Evolutionary conservation across 2,329 filamentous ascomycete species (phyloP).

Genomic region (Colletotrichum sp.): DNA sequence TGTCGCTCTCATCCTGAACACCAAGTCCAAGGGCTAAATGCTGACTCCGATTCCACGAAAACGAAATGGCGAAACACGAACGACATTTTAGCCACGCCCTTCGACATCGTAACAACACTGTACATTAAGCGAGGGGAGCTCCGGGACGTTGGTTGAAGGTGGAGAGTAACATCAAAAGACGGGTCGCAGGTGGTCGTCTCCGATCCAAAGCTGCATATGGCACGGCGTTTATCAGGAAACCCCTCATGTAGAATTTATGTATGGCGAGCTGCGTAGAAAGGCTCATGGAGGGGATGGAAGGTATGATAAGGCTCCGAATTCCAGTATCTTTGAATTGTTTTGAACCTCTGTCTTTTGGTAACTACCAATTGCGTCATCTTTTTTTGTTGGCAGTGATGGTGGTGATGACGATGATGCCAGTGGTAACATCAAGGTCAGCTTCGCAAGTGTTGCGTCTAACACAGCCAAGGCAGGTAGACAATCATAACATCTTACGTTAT

Average conservation of each 20-base stretch:
- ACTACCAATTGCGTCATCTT: neutral
- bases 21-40: constrained; percentile 71
- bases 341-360: neutral
- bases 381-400: neutral
- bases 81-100: constrained; percentile 4
- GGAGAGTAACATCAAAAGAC: constrained; percentile 12
- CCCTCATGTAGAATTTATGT: constrained; percentile 37
- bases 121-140: constrained; percentile 18
- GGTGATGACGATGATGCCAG: neutral
- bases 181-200: constrained; percentile 19
- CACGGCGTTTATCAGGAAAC: constrained; percentile 37
- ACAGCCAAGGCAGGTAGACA: neutral
- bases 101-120: constrained; percentile 9
- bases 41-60: neutral
- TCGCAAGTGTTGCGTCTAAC: neutral
- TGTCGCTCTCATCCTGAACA: constrained; percentile 92
- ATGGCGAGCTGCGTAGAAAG: constrained; percentile 23
- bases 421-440: accelerated
- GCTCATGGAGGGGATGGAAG: constrained; percentile 6
- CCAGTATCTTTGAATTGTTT: constrained; percentile 17
- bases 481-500: neutral
- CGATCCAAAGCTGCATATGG: constrained; percentile 34
- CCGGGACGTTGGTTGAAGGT: neutral
- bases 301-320: constrained; percentile 15
- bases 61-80: neutral